A percentile compares a stretch with the other conserved stretches of the same genome.
Conservation (phyloP, 2,329 filamentous ascomycete species). For the Dryadomyces sulphureus region DNA sequence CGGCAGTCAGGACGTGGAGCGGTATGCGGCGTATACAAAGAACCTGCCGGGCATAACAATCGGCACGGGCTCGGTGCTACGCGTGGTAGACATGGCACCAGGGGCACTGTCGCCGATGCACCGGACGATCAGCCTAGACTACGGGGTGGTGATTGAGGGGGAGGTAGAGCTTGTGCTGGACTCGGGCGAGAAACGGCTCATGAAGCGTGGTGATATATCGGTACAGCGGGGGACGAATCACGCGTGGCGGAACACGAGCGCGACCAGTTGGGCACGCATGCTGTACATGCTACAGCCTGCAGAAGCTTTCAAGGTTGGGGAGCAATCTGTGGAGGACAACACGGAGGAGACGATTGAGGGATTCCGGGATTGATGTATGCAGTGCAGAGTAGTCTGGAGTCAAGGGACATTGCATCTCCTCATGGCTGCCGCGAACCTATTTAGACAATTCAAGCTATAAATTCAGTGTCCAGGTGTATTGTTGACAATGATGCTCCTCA, state of each 20-base stretch:
- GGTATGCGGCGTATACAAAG: constrained; percentile 4
- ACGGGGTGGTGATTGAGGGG: constrained; percentile 29
- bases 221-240: constrained; percentile 31
- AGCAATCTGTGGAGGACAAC: constrained; percentile 19
- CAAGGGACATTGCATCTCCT: too few relatives aligned
- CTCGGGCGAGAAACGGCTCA: constrained; percentile 22
- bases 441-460: too few relatives aligned
- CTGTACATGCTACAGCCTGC: constrained; percentile 21
- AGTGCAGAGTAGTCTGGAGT: too few relatives aligned
- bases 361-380: neutral
- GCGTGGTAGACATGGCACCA: constrained; percentile 11
- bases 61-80: constrained; percentile 8
- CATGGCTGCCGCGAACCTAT: too few relatives aligned
- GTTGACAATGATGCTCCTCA: too few relatives aligned
- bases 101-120: constrained; percentile 9
- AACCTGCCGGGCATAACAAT: constrained; percentile 9
- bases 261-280: constrained; percentile 30
- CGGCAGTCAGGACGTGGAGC: constrained; percentile 5
- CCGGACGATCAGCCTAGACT: constrained; percentile 11
- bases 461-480: too few relatives aligned
- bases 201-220: constrained; percentile 28
- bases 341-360: constrained; percentile 6
- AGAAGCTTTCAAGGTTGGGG: constrained; percentile 7
- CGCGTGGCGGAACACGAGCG: constrained; percentile 25
- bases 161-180: constrained; percentile 28